Evolutionary conservation across 352 stramenopile species (phyloP).

Genomic region (Pythium angustatum): DNA sequence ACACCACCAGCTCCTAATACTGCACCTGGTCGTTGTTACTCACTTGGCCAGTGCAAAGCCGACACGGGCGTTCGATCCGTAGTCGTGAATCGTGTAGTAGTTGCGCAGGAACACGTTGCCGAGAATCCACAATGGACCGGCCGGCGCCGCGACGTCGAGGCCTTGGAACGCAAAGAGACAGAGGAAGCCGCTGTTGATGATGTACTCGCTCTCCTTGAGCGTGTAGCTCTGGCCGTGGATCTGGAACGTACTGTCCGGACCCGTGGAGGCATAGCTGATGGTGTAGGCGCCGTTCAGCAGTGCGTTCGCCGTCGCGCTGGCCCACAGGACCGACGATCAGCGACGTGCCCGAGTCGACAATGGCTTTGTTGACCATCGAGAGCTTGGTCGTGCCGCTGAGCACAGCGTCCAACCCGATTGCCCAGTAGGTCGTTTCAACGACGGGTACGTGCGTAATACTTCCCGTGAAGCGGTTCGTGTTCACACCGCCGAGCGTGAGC

Average conservation of each 20-base stretch:
- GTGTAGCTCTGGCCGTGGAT: constrained; percentile 87
- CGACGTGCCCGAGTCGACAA: constrained; percentile 96
- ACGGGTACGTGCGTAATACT: constrained; percentile 91
- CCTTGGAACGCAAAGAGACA: constrained; percentile 97
- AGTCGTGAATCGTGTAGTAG: constrained; percentile 95
- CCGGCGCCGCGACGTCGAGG: constrained; percentile 94
- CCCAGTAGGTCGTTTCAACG: constrained; percentile 66
- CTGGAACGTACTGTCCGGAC: constrained; percentile 93
- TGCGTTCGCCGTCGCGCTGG: constrained; percentile 73
- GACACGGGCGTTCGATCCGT: constrained; percentile 71
- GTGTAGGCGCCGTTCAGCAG: constrained; percentile 86
- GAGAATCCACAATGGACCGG: constrained; percentile 88
- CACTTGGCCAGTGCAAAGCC: constrained; percentile 66
- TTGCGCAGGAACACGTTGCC: constrained; percentile 96
- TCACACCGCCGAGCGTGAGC: constrained; percentile 74
- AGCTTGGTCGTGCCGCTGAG: constrained; percentile 23
- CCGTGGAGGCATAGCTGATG: constrained; percentile 88
- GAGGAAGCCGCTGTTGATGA: constrained; percentile 84
- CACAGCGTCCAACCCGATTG: constrained; percentile 22
- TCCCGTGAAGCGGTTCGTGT: constrained; percentile 92
- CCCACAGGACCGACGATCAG: constrained; percentile 91
- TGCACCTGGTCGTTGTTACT: too few relatives aligned
- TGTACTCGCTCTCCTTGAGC: constrained; percentile 91
- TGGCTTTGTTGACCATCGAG: constrained; percentile 44
- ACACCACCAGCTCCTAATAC: too few relatives aligned